These are phyloP conservation scores for Carex cristatella DNA, from an alignment of 176 grass and related monocot genomes.

Conservation along the genomic window DNA sequence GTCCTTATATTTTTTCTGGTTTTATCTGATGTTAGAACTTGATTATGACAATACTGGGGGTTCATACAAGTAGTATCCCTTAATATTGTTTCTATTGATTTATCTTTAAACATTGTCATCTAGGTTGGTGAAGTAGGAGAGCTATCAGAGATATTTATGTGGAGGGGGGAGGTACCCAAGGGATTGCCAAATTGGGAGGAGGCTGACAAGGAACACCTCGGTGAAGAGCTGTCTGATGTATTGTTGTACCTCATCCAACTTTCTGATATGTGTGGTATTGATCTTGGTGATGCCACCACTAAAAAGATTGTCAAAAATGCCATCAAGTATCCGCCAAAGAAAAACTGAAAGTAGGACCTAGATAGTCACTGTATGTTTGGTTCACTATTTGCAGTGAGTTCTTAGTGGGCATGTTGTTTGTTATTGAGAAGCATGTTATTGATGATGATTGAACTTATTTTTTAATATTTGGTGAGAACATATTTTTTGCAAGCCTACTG, in stretches of 20 bases:
- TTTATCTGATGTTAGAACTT: neutral
- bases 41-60: neutral
- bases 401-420: neutral
- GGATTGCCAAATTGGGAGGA: slow-evolving; percentile 53
- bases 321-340: slow-evolving; percentile 51
- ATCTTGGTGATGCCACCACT: slow-evolving; percentile 56
- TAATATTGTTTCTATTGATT: neutral
- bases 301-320: slow-evolving; percentile 81
- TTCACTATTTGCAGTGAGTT: neutral
- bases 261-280: slow-evolving; percentile 72
- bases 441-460: neutral
- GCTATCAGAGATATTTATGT: slow-evolving; percentile 89
- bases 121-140: slow-evolving; percentile 72
- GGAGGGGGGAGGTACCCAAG: slow-evolving; percentile 67
- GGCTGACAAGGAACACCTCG: slow-evolving; percentile 65
- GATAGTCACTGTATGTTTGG: neutral
- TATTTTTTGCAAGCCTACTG: neutral
- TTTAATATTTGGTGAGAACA: neutral
- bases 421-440: neutral
- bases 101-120: neutral
- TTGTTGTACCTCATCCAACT: slow-evolving; percentile 72
- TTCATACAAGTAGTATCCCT: neutral
- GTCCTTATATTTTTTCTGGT: neutral
- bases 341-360: neutral
- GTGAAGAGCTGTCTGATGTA: slow-evolving; percentile 79